Evolutionary conservation across 2,329 filamentous ascomycete species (phyloP).

Genomic region (Talaromyces amestolkiae): DNA sequence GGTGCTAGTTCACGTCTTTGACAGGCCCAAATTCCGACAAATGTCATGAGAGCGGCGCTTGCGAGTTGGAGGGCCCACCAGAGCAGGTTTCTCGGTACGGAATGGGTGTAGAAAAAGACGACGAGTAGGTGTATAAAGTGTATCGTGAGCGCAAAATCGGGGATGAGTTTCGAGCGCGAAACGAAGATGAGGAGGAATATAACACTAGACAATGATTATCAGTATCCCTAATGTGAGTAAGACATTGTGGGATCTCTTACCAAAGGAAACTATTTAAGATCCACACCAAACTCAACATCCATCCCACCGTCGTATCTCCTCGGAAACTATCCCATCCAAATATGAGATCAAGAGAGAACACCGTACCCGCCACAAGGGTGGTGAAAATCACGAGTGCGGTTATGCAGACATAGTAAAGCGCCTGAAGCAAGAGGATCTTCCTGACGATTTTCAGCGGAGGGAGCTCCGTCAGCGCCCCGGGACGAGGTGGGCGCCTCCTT

Average conservation of each 20-base stretch:
- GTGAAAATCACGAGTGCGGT: constrained; percentile 65
- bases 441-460: constrained; percentile 65
- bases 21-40: constrained; percentile 83
- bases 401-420: constrained; percentile 63
- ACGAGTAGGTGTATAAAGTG: constrained; percentile 78
- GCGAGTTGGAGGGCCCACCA: constrained; percentile 77
- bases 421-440: constrained; percentile 64
- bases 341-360: constrained; percentile 58
- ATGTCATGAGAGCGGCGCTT: constrained; percentile 63
- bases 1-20: constrained; percentile 85
- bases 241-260: constrained; percentile 48
- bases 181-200: constrained; percentile 81
- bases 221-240: background rate
- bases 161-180: constrained; percentile 86
- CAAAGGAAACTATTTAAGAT: constrained; percentile 63
- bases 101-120: constrained; percentile 73
- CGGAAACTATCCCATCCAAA: constrained; percentile 63
- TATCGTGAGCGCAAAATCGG: constrained; percentile 88
- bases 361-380: constrained; percentile 62
- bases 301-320: constrained; percentile 67
- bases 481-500: constrained; percentile 60
- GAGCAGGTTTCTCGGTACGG: constrained; percentile 71
- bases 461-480: constrained; percentile 65
- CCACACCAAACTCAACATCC: constrained; percentile 68
- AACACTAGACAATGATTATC: constrained; percentile 54